Evolutionary conservation across 768 basidiomycete genomes (phyloP), one percentile per base, ranked within the genome.

Genomic region (Sarcodon aspratus): DNA sequence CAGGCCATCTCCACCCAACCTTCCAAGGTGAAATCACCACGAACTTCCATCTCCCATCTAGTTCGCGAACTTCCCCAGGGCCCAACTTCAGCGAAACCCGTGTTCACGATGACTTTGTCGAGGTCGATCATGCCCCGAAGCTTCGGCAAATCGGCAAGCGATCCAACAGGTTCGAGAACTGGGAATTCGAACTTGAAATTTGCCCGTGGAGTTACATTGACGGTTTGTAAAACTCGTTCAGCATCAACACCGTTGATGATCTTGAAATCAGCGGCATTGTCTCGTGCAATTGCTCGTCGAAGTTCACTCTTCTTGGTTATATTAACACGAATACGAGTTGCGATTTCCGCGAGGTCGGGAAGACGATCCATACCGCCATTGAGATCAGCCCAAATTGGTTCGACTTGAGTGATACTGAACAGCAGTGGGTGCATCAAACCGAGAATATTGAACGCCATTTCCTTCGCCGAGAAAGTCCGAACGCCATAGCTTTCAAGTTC

Each of bases 361-460:
- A 98, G 76, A 52, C 89, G 89, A 69, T 96, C 94, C 93, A 98
- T 97, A 33, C 94, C 95, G 58, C 95, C 95, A 57, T 94, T 96
- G 54, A 97, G 74, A 63, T 98, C 96, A 48, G 95, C 96, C 96
- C 96, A 98, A 62, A 98, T 94, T 8, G 96, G 95, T 63, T 99
- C 95, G 43, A 98, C 94, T 64, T 99, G 96, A 9, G 95, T 96
- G 60, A 99, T 95, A 66, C 95, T 96, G 80, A 98, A 98, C 47
- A 99, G 78, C 6, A 98, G 80, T 40, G 96, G 96, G 61, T 99
- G 96, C 95, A 99, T 98, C 45, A 99, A 76, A 52, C 96, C 95
- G 48, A 99, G 84, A 59, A 99, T 92, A 68, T 99, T 99, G 80
- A 99, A 99, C 0, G 96, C 94, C 96, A 98, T 99, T 69, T 99